Evolutionary conservation across 2,329 filamentous ascomycete genomes (phyloP).

Genomic region (Stemphylium lycopersici): DNA sequence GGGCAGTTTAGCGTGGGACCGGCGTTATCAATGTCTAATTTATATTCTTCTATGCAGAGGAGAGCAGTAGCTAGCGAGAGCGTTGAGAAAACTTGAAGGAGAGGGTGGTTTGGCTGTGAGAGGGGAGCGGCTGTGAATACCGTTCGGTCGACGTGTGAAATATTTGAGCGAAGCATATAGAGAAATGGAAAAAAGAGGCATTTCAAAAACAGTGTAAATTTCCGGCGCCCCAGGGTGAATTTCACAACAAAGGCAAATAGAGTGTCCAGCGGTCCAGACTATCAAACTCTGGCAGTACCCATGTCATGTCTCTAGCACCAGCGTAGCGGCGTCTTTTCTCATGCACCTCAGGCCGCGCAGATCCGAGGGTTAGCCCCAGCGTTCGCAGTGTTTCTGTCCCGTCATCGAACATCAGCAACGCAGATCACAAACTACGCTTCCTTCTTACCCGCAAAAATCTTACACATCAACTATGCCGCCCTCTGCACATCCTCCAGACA

Average conservation of each 20-base stretch:
- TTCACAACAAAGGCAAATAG: background rate
- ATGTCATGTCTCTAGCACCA: background rate
- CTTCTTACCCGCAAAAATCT: background rate
- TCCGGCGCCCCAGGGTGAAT: too few relatives aligned
- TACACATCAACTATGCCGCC: background rate
- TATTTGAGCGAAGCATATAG: constrained; percentile 21
- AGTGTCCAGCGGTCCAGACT: background rate
- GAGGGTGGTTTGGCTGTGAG: constrained; percentile 1
- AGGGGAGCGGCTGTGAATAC: background rate
- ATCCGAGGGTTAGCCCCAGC: constrained; percentile 4
- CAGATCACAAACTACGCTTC: constrained; percentile 6
- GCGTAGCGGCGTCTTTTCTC: background rate
- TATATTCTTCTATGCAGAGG: constrained; percentile 20
- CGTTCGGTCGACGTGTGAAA: constrained; percentile 6
- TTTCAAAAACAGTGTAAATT: background rate
- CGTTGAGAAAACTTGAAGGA: constrained; percentile 1
- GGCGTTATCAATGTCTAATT: constrained; percentile 34
- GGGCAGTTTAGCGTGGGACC: constrained; percentile 23
- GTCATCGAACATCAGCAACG: constrained; percentile 3
- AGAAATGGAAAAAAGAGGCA: constrained; percentile 18
- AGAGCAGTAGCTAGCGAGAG: background rate
- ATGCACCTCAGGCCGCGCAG: constrained; percentile 2
- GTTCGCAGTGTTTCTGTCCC: background rate
- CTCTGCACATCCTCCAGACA: background rate
- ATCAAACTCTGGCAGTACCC: background rate